Evolutionary conservation across 345 rosid species (phyloP).

Genomic region (Camelina sativa): DNA sequence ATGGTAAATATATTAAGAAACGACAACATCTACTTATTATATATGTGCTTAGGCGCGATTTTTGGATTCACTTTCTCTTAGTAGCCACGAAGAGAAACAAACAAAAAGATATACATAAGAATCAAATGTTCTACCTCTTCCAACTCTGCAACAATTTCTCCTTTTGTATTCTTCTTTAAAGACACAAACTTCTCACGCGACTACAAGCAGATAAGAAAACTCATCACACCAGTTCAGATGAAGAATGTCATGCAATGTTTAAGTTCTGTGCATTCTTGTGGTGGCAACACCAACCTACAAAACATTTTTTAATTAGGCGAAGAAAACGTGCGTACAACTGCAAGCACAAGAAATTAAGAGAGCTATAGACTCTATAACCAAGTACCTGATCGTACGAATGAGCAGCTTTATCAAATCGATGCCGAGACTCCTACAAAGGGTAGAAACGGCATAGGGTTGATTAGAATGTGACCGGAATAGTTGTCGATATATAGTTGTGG

Average conservation of each 20-base stretch:
- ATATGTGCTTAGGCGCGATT: background rate
- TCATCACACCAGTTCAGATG: constrained; percentile 28
- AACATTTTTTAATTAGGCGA: background rate
- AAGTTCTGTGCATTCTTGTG: constrained; percentile 6
- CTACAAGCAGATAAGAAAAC: constrained; percentile 48
- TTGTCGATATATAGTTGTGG: background rate
- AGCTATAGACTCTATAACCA: constrained; percentile 14
- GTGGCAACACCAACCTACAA: background rate
- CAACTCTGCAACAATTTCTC: constrained; percentile 73
- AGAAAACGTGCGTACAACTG: background rate
- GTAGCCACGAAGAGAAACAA: constrained; percentile 13
- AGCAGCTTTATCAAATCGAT: constrained; percentile 65
- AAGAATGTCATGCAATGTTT: background rate
- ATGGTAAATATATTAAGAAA: background rate
- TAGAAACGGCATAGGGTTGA: constrained; percentile 26
- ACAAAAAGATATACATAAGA: background rate
- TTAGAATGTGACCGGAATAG: background rate
- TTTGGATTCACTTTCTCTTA: constrained; percentile 1
- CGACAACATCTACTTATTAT: background rate
- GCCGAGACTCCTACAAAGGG: constrained; percentile 74
- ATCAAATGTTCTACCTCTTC: constrained; percentile 70
- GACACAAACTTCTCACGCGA: constrained; percentile 92
- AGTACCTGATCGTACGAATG: constrained; percentile 83
- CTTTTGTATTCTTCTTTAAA: constrained; percentile 80
- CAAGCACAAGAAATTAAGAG: constrained; percentile 24